Percentiles rank a stretch among this genome's conserved stretches.
Conservation (phyloP, 2,329 filamentous ascomycete species). For the Cercospora citrullina region DNA sequence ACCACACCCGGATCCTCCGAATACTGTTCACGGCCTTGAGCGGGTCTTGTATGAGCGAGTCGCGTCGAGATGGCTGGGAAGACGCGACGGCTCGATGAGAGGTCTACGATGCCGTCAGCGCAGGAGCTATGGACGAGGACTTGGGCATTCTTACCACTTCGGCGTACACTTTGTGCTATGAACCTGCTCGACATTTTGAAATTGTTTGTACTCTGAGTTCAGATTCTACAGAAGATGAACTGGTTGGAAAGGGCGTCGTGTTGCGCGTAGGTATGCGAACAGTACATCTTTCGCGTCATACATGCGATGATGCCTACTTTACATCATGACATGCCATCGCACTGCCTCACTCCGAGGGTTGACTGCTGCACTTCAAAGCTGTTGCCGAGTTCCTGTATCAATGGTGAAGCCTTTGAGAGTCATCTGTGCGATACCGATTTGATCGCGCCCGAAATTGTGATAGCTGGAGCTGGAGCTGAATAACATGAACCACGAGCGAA, state of each 20-base stretch:
- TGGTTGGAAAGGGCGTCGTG: neutral
- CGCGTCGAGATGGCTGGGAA: neutral
- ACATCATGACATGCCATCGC: neutral
- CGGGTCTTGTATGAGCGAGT: neutral
- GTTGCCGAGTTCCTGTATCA: neutral
- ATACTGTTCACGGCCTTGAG: neutral
- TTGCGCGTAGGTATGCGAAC: neutral
- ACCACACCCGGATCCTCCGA: neutral
- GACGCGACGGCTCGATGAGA: neutral
- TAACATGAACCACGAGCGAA: neutral
- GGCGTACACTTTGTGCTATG: neutral
- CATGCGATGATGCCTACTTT: neutral
- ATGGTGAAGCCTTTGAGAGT: neutral
- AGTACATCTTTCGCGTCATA: conserved; percentile 4
- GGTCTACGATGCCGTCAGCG: neutral
- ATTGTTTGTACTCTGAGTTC: neutral
- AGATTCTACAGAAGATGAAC: neutral
- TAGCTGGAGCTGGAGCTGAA: neutral
- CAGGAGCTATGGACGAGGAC: neutral
- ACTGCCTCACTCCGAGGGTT: neutral
- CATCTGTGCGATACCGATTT: neutral
- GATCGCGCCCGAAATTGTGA: neutral
- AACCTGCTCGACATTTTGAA: neutral
- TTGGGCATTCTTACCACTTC: neutral
- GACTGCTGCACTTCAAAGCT: neutral